A percentile compares a stretch with the other conserved stretches of the same genome.
Evolutionary conservation across 1,284 basidiomycete genomes (phyloP).

Genomic region (Trichosporon sp.): DNA sequence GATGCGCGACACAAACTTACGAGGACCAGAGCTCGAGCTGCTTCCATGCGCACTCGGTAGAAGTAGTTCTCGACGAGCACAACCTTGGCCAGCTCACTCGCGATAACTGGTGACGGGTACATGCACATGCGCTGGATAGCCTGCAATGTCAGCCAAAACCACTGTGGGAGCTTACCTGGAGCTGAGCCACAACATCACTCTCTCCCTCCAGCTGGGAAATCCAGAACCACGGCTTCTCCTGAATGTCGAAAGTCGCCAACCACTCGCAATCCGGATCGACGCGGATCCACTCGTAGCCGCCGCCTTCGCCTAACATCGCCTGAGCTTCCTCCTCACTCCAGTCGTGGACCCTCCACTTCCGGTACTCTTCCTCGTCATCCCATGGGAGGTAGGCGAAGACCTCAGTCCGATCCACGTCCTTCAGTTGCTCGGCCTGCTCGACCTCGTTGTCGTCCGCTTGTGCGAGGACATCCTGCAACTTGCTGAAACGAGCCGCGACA

Average conservation of each 20-base stretch:
- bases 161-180: slow-evolving; percentile 64
- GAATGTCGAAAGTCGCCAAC: slow-evolving; percentile 86
- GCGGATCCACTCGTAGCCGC: slow-evolving; percentile 92
- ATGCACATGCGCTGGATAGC: slow-evolving; percentile 77
- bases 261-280: slow-evolving; percentile 99
- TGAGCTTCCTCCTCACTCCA: slow-evolving; percentile 97
- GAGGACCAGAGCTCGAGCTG: slow-evolving; percentile 75
- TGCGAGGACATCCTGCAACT: slow-evolving; percentile 86
- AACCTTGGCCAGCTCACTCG: slow-evolving; percentile 84
- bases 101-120: slow-evolving; percentile 81
- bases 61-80: slow-evolving; percentile 94
- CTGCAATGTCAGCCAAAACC: slow-evolving; percentile 49
- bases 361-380: slow-evolving; percentile 82
- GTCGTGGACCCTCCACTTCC: slow-evolving; percentile 92
- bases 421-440: slow-evolving; percentile 71
- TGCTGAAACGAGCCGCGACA: slow-evolving; percentile 72
- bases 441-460: slow-evolving; percentile 86
- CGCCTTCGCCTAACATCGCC: slow-evolving; percentile 74
- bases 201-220: slow-evolving; percentile 93
- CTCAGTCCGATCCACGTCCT: slow-evolving; percentile 72
- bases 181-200: slow-evolving; percentile 94
- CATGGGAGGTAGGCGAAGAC: slow-evolving; percentile 91
- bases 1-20: slow-evolving; percentile 54
- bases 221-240: slow-evolving; percentile 99
- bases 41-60: slow-evolving; percentile 94